Percentiles rank a stretch among this genome's conserved stretches.
Conservation (phyloP, 768 basidiomycete species). For the Cantharellus anzutake region DNA sequence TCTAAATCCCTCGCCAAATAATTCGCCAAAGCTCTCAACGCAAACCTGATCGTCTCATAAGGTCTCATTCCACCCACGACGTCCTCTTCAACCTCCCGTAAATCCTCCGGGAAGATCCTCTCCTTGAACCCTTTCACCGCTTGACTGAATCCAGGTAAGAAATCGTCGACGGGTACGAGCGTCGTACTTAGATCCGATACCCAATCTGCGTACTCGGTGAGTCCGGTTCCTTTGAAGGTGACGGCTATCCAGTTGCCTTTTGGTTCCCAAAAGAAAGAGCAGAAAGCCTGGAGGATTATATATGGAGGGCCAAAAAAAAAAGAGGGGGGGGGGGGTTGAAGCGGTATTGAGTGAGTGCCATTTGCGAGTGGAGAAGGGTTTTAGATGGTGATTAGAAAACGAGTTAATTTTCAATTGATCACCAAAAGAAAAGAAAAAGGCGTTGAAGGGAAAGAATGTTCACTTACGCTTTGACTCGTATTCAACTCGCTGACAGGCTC, state of each 20-base stretch:
- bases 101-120: neutral
- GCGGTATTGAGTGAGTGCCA: too few relatives aligned
- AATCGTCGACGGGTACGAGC: neutral
- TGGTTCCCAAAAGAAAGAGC: slow-evolving; percentile 8
- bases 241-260: slow-evolving; percentile 10
- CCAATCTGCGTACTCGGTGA: slow-evolving; percentile 8
- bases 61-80: neutral
- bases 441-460: neutral
- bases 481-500: neutral
- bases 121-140: slow-evolving; percentile 8
- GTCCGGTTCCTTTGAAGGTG: slow-evolving; percentile 9
- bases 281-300: neutral
- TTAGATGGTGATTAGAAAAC: too few relatives aligned
- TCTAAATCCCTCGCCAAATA: neutral
- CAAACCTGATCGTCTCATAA: neutral
- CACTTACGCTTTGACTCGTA: neutral
- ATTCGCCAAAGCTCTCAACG: neutral
- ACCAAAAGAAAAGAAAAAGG: too few relatives aligned
- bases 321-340: neutral
- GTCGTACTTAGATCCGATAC: slow-evolving; percentile 4
- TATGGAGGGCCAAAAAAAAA: neutral
- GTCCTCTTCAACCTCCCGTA: neutral
- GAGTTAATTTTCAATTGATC: neutral
- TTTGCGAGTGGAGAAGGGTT: too few relatives aligned
- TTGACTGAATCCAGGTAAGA: neutral